Conservation (phyloP, 768 basidiomycete species). For the Tremella yokohamensis region DNA sequence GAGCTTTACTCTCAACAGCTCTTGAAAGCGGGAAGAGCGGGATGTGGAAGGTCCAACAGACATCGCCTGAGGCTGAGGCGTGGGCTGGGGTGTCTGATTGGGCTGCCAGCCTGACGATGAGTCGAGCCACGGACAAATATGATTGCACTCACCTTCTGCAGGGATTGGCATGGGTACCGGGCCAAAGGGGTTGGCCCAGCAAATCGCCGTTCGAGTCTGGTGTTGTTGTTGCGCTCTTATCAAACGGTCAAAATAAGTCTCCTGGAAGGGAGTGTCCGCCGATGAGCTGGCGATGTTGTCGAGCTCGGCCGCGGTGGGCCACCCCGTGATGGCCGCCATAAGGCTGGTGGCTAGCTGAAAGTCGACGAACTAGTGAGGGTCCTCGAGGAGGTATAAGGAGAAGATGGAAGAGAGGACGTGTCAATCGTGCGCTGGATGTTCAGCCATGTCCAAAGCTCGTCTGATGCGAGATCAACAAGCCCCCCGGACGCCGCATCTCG, state of each 20-base stretch:
- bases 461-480: too few species aligned
- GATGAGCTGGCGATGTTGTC: not conserved
- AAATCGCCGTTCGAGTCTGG: not conserved
- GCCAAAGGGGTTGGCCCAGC: not conserved
- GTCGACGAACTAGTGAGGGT: too few species aligned
- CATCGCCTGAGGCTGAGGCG: not conserved
- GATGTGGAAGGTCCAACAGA: not conserved
- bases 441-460: too few species aligned
- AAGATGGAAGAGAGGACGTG: too few species aligned
- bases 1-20: slow-evolving; percentile 7
- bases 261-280: not conserved
- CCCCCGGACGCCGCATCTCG: too few species aligned
- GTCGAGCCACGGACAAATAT: not conserved
- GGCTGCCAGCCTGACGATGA: not conserved
- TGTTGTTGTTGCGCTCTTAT: not conserved
- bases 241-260: slow-evolving; percentile 2
- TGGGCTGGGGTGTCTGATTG: not conserved
- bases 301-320: slow-evolving; percentile 4
- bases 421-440: too few species aligned
- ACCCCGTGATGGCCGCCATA: not conserved
- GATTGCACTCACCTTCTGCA: not conserved
- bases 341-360: too few species aligned
- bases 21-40: slow-evolving; percentile 9
- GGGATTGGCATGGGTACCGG: not conserved
- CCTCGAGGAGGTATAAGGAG: too few species aligned